Evolutionary conservation across 2,329 filamentous ascomycete species (phyloP), one percentile per base, ranked within the genome.

Genomic region (Albifimbria verrucaria): DNA sequence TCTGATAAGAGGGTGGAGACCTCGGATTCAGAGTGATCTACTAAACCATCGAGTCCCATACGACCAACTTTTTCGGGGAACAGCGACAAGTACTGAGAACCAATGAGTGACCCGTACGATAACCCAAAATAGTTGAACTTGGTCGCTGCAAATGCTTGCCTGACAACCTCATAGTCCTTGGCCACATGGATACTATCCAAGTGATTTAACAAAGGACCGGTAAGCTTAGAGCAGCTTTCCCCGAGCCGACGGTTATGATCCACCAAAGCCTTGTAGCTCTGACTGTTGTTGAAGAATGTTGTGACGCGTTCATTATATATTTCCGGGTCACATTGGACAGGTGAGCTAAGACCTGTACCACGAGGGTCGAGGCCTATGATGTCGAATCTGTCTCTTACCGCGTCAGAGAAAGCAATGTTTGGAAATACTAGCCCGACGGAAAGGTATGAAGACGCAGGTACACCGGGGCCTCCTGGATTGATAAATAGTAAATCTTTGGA

Each of bases 331-430:
- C 74, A 77, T 21, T 62, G 67, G 15, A 77, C 64, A 0, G 65
- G 64, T 0, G 69, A 71, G 4, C 73, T 76, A 10, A 68, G 64
- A 20, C 73, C 73, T 3, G 75, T 71, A 0, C 72, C 74, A 1
- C 74, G 68, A 0, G 74, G 72, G 46, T 77, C 74, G 24, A 76
- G 73, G 0, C 73, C 72, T 28, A 77, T 69, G 18, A 77, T 67
- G 36, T 76, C 72, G 53, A 69, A 77, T 36, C 67, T 55, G 11
- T 62, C 55, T 1, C 57, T 39, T 4, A 64, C 44, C 1, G 59
- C 51, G 12, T 49, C 23, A 2, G 57, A 59, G 21, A 64, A 58
- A 1, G 50, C 47, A 2, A 59, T 43, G 2, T 55, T 43, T 1
- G 55, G 25, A 6, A 62, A 36, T 17, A 49, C 52, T 1, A 49